Evolutionary conservation across 192 early-diverging fungal species (phyloP), one percentile per base, ranked within the genome.

Genomic region (Linnemannia exigua): DNA sequence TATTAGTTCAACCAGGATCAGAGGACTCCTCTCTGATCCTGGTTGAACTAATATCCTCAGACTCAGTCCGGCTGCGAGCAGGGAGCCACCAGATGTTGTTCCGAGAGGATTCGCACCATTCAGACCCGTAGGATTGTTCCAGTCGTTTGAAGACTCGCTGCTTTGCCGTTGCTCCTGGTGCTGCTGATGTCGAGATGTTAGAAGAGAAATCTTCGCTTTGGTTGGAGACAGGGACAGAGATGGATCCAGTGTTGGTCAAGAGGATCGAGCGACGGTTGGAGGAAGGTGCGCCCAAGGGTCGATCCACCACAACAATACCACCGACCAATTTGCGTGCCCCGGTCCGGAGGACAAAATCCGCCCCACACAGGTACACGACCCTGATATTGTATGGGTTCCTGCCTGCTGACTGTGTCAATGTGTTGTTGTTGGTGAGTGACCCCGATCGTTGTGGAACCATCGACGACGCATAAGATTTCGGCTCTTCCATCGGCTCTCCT

Each of bases 291-390:
- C 83, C 83, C 9, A 85, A 58, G 58, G 84, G 84, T 54, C 84
- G 68, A 50, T 86, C 84, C 16, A 86, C 84, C 28, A 86, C 79
- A 22, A 77, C 84, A 61, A 86, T 79, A 11, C 84, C 84, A 15
- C 75, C 75, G 12, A 69, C 36, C 15, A 86, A 67, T 47, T 86
- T 79, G 58, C 72, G 74, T 80, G 84, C 79, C 52, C 88, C 88
- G 20, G 88, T 88, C 44, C 76, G 47, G 37, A 88, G 75, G 8
- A 85, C 82, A 76, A 85, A 84, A 66, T 88, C 88, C 17, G 78
- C 79, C 20, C 88, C 88, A 79, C 88, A 88, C 52, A 88, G 67
- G 80, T 88, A 88, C 51, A 85, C 79, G 33, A 88, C 88, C 67
- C 79, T 81, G 58, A 88, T 85, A 37, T 80, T 80, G 80, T 72